These are phyloP conservation scores for Mycena capillaripes DNA, from an alignment of 768 basidiomycete genomes.

Conservation along the genomic window DNA sequence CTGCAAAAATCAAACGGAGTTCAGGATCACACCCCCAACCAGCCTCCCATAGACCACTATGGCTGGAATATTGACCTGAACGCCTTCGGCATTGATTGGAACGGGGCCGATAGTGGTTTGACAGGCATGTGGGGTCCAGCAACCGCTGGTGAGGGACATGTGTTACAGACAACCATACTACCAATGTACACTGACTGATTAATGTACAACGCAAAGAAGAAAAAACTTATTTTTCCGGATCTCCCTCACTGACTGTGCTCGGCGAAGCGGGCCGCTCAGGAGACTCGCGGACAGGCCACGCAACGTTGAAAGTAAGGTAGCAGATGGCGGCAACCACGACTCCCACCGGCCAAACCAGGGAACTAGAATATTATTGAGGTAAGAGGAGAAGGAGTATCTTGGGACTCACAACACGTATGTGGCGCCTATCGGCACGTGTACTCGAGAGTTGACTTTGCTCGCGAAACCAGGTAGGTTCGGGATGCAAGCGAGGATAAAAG, in stretches of 20 bases:
- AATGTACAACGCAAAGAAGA: not conserved
- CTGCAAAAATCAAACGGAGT: constrained; percentile 20
- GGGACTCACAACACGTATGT: constrained; percentile 31
- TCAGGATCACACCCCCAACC: constrained; percentile 2
- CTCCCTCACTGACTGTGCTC: constrained; percentile 2
- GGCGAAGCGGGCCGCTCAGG: not conserved
- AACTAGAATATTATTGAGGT: constrained; percentile 5
- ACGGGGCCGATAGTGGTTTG: constrained; percentile 34
- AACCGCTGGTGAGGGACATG: constrained; percentile 18
- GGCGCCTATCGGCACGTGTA: constrained; percentile 19
- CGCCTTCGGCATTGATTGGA: constrained; percentile 36
- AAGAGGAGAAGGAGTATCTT: not conserved
- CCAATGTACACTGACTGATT: constrained; percentile 34
- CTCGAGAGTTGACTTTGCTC: constrained; percentile 8
- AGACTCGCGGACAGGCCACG: constrained; percentile 12
- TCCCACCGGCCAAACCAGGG: constrained; percentile 38
- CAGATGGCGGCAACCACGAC: constrained; percentile 16
- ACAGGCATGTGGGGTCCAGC: constrained; percentile 29
- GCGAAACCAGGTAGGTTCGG: constrained; percentile 37
- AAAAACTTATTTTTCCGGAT: constrained; percentile 19
- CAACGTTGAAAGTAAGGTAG: constrained; percentile 32
- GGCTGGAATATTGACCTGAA: constrained; percentile 41
- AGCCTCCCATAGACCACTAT: constrained; percentile 23
- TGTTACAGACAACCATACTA: constrained; percentile 20
- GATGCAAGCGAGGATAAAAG: constrained; percentile 30